A percentile compares a stretch with the other conserved stretches of the same genome.
Evolutionary conservation across 2,329 filamentous ascomycete species (phyloP).

Genomic region (Cladosporium colombiae): DNA sequence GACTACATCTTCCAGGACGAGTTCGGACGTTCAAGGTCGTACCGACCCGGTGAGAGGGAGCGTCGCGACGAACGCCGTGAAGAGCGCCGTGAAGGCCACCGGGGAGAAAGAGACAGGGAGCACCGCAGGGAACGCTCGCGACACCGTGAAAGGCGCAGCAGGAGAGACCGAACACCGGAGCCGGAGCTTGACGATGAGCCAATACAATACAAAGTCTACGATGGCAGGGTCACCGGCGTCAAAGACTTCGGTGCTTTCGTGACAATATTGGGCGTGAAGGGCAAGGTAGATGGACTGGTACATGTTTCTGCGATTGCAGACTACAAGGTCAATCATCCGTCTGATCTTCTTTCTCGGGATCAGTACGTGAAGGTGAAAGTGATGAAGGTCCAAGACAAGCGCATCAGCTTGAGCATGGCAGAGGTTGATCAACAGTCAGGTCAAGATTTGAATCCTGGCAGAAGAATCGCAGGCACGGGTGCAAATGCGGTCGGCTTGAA

Average conservation of each 20-base stretch:
- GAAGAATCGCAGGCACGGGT: slow-evolving; percentile 79
- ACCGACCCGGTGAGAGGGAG: slow-evolving; percentile 38
- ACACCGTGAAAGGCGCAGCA: slow-evolving; percentile 40
- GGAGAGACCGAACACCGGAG: slow-evolving; percentile 63
- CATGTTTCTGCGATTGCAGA: slow-evolving; percentile 88
- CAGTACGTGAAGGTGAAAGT: slow-evolving; percentile 94
- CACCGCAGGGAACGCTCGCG: slow-evolving; percentile 45
- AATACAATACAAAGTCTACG: slow-evolving; percentile 82
- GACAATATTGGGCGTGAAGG: slow-evolving; percentile 81
- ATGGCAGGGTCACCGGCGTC: slow-evolving; percentile 84
- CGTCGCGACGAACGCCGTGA: slow-evolving; percentile 33
- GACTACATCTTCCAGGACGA: slow-evolving; percentile 61
- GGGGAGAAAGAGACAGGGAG: slow-evolving; percentile 28
- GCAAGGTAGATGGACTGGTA: slow-evolving; percentile 88
- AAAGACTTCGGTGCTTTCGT: slow-evolving; percentile 97
- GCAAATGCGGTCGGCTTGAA: slow-evolving; percentile 86
- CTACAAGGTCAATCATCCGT: slow-evolving; percentile 87
- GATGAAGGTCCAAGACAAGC: slow-evolving; percentile 75
- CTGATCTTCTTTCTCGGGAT: slow-evolving; percentile 76
- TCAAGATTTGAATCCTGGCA: slow-evolving; percentile 76
- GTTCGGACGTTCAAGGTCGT: slow-evolving; percentile 52
- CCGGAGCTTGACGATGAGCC: slow-evolving; percentile 80
- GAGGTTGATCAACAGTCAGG: slow-evolving; percentile 92
- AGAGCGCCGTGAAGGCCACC: not conserved
- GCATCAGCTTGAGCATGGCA: slow-evolving; percentile 92